Base-by-base conservation (phyloP, 805 yeast genomes). In the Teunomyces pallodes region DNA sequence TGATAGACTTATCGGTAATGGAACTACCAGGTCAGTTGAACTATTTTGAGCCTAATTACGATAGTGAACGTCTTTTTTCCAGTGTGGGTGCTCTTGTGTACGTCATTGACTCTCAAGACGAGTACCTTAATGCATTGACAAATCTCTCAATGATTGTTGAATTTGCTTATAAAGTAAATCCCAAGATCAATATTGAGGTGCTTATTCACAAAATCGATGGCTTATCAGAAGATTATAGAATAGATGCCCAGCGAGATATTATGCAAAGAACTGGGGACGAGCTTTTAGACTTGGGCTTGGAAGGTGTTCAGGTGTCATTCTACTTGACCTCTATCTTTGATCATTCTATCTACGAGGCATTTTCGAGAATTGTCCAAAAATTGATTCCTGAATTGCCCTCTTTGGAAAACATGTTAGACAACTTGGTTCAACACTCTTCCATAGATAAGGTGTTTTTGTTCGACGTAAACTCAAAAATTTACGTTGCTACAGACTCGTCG, bases 181-280 rank as follows among this genome's bases (percentile, higher is more conserved):
- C 96, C 3, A 75, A 75, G 32, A 85, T 92, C 43, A 89, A 90
- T 61, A 85, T 94, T 44, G 99, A 94, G 66, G 96, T 92, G 2
- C 76, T 94, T 46, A 90, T 94, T 41, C 99, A 94, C 69, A 94
- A 94, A 65, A 92, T 94, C 46, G 99, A 94, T 62, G 98, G 98
- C 0, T 75, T 92, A 36, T 82, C 90, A 47, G 99, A 94, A 60
- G 99, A 94, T 65, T 94, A 88, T 65, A 77, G 96, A 51, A 77
- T 90, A 45, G 99, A 94, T 64, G 94, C 97, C 9, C 97, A 91
- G 63, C 79, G 98, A 61, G 98, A 94, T 62, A 94, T 94, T 47
- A 90, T 90, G 89, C 97, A 91, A 64, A 76, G 98, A 55, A 90
- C 92, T 0, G 95, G 95, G 9, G 98, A 94, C 66, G 97, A 91